phyloP scores from a whole-genome alignment of 169 alveolate genomes.

The Hepatocystis sp. region DNA sequence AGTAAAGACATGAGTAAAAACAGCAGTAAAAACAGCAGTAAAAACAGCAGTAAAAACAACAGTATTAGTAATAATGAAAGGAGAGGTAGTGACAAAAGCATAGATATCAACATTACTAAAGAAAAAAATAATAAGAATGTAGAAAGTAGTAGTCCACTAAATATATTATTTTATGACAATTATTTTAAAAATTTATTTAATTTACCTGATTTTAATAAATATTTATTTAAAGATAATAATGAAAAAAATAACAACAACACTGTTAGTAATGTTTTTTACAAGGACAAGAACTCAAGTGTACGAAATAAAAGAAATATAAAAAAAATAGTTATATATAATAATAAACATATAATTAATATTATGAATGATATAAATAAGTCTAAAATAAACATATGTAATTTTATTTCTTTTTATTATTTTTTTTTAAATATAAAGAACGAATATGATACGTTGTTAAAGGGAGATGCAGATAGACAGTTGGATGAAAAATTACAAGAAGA shows the following conservation, averaged over 20 bases:
- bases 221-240: conserved; percentile 3
- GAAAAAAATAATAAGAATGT: neutral
- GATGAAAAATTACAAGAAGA: neutral
- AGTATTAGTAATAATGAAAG: no score
- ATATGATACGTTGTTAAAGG: neutral
- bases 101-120: no score
- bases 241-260: neutral
- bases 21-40: no score
- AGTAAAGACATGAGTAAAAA: no score
- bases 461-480: no score
- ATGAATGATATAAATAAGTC: conserved; percentile 7
- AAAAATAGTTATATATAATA: conserved; percentile 20
- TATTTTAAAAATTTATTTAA: conserved; percentile 22
- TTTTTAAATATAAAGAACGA: conserved; percentile 10
- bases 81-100: no score
- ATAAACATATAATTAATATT: conserved; percentile 21
- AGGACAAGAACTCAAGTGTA: neutral
- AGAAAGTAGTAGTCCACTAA: conserved; percentile 3
- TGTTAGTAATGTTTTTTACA: neutral
- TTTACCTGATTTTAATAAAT: conserved; percentile 12
- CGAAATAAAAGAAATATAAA: conserved; percentile 8
- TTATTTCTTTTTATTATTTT: conserved; percentile 54
- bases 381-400: conserved; percentile 67
- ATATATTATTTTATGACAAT: conserved; percentile 26
- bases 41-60: no score